A percentile compares a stretch with the other conserved stretches of the same genome.
Evolutionary conservation across 2,329 filamentous ascomycete species (phyloP).

Genomic region (Paecilomyces sp.): DNA sequence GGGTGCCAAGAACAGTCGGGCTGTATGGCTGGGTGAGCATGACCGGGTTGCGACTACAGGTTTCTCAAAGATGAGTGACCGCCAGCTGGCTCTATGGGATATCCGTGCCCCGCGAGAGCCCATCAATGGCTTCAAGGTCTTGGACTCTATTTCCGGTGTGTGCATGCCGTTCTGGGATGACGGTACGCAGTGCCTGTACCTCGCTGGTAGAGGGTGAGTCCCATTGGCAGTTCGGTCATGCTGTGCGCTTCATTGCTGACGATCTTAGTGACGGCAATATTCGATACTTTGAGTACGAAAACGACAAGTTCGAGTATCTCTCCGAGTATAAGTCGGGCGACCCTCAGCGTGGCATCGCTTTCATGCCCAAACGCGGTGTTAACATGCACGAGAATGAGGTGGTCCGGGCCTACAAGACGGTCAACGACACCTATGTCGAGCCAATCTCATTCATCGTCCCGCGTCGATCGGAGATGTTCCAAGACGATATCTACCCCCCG

Average conservation of each 20-base stretch:
- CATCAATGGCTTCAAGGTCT: constrained; percentile 78
- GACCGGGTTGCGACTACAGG: constrained; percentile 94
- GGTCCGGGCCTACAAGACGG: constrained; percentile 93
- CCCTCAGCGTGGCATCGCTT: constrained; percentile 88
- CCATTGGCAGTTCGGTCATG: neutral
- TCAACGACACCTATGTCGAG: constrained; percentile 90
- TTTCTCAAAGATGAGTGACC: constrained; percentile 97
- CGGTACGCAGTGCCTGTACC: constrained; percentile 86
- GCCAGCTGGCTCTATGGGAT: constrained; percentile 94
- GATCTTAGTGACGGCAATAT: constrained; percentile 82
- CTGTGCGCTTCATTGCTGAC: constrained; percentile 6
- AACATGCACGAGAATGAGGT: constrained; percentile 97
- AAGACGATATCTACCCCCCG: constrained; percentile 93
- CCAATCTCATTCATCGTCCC: constrained; percentile 97
- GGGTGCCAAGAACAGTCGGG: constrained; percentile 94
- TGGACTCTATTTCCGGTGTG: constrained; percentile 94
- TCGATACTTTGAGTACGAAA: constrained; percentile 96
- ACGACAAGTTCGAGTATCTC: constrained; percentile 96
- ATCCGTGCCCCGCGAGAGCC: constrained; percentile 71
- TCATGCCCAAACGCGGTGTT: constrained; percentile 89
- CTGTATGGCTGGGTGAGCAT: constrained; percentile 95
- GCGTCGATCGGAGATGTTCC: constrained; percentile 86
- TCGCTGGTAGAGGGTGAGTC: constrained; percentile 90
- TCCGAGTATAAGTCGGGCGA: constrained; percentile 97
- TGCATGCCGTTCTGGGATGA: constrained; percentile 99